Evolutionary conservation across 768 basidiomycete genomes (phyloP).

Genomic region (Dendrothele bispora): DNA sequence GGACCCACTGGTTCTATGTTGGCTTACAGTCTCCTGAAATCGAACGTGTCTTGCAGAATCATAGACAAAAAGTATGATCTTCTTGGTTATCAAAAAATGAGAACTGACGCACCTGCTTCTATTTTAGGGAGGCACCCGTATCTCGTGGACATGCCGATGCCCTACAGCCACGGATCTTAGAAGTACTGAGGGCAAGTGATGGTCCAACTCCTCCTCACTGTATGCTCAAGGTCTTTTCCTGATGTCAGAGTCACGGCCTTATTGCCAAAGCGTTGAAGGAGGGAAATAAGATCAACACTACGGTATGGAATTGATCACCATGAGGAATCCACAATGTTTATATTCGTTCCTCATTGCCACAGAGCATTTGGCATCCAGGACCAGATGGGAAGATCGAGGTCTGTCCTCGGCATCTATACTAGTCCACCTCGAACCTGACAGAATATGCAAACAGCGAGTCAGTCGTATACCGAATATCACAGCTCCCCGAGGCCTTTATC

Average conservation of each 20-base stretch:
- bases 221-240: no score
- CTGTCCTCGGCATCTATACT: no score
- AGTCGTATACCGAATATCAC: no score
- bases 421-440: no score
- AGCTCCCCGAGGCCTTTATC: no score
- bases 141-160: neutral
- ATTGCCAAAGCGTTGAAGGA: neutral
- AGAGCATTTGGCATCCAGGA: no score
- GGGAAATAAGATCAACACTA: neutral
- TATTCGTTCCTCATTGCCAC: no score
- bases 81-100: no score
- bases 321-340: neutral
- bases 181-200: neutral
- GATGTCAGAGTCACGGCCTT: neutral
- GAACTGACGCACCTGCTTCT: neutral
- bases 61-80: neutral
- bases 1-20: slow-evolving; percentile 20
- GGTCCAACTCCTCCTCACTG: no score
- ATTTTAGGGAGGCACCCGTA: neutral
- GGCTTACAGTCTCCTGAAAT: neutral
- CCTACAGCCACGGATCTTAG: neutral
- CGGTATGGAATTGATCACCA: neutral
- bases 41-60: neutral
- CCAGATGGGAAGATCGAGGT: no score
- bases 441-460: no score